Evolutionary conservation across 805 yeast species (phyloP).

Genomic region (Saturnispora serradocipensis): DNA sequence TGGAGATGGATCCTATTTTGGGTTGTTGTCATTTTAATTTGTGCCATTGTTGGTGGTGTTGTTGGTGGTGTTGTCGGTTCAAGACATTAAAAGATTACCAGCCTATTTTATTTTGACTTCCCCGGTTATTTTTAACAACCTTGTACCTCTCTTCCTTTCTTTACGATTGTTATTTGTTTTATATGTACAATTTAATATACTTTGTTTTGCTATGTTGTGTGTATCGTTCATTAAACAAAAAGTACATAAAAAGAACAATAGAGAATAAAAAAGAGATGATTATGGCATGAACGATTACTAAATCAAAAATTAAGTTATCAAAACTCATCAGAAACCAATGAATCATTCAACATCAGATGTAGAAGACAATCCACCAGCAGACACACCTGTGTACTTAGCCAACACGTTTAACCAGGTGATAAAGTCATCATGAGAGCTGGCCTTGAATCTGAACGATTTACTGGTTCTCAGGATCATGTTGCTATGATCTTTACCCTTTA

Average conservation of each 20-base stretch:
- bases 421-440: constrained; percentile 37
- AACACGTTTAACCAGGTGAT: constrained; percentile 36
- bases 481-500: constrained; percentile 37
- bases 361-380: neutral
- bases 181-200: neutral
- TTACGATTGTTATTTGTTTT: neutral
- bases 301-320: too few species aligned
- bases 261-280: neutral
- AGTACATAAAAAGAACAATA: neutral
- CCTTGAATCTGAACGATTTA: constrained; percentile 31
- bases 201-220: neutral
- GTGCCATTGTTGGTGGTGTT: constrained; percentile 58
- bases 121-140: neutral
- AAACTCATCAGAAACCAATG: neutral
- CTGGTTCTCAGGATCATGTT: constrained; percentile 20
- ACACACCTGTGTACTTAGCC: constrained; percentile 4
- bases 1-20: constrained; percentile 82
- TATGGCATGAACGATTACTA: neutral
- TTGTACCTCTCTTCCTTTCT: neutral
- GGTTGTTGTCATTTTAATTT: constrained; percentile 49
- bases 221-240: neutral
- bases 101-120: neutral
- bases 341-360: neutral
- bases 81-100: constrained; percentile 14
- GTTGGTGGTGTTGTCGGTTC: constrained; percentile 47